phyloP scores from a whole-genome alignment of 2,329 filamentous ascomycete species.

The Hirsutella rhossiliensis region DNA sequence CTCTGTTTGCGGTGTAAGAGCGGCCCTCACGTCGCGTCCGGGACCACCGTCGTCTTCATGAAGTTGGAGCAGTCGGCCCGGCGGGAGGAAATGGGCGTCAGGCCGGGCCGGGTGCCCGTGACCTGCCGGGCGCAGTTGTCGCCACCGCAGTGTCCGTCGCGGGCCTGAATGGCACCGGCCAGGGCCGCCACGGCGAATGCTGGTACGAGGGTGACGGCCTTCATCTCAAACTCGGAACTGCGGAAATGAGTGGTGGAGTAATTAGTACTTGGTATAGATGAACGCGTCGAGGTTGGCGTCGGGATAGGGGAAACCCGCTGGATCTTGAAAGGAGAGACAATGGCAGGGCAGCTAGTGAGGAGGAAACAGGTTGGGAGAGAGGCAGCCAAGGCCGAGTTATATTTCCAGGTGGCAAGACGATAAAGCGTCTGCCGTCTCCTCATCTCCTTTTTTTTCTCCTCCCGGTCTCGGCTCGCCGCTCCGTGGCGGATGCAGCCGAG shows the following conservation, averaged over 20 bases:
- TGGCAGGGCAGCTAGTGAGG: no score
- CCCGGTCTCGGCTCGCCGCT: no score
- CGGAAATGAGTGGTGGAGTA: background rate
- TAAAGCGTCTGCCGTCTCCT: no score
- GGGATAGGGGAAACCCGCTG: no score
- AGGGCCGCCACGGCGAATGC: constrained; percentile 23
- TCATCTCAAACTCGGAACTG: constrained; percentile 22
- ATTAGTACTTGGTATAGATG: no score
- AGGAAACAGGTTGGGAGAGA: no score
- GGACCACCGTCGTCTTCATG: constrained; percentile 25
- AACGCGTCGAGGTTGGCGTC: no score
- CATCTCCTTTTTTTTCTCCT: no score
- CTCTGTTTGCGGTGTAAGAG: background rate
- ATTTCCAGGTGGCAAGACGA: no score
- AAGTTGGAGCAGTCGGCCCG: constrained; percentile 29
- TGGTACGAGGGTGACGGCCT: constrained; percentile 25
- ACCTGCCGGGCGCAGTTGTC: constrained; percentile 36
- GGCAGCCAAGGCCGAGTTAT: no score
- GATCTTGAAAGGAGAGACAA: no score
- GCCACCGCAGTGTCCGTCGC: constrained; percentile 20
- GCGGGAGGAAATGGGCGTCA: constrained; percentile 20
- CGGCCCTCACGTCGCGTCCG: constrained; percentile 24
- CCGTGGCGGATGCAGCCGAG: no score
- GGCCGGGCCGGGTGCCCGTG: constrained; percentile 27
- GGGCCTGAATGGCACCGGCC: constrained; percentile 21